A percentile compares a stretch with the other conserved stretches of the same genome.
phyloP scores from a whole-genome alignment of 2,329 filamentous ascomycete species.

The Epichloe bromicola region DNA sequence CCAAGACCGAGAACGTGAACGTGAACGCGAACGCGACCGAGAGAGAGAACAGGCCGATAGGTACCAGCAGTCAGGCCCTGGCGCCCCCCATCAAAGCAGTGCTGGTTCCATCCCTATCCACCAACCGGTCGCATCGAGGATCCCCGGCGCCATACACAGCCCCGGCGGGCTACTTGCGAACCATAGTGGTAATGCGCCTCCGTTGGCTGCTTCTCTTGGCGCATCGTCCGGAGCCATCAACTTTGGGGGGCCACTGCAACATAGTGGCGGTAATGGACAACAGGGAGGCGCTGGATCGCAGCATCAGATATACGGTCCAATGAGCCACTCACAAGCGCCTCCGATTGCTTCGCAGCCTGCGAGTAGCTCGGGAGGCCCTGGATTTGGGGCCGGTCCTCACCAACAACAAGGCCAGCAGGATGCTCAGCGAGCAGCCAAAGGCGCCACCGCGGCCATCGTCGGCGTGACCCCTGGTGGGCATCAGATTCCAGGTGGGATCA shows the following conservation, averaged over 20 bases:
- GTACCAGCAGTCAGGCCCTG: conserved; percentile 45
- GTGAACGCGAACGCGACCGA: conserved; percentile 44
- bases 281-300: conserved; percentile 32
- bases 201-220: conserved; percentile 39
- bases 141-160: conserved; percentile 74
- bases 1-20: conserved; percentile 44
- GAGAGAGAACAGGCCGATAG: conserved; percentile 41
- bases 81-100: conserved; percentile 60
- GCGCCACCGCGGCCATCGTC: conserved; percentile 31
- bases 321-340: conserved; percentile 36
- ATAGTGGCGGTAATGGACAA: conserved; percentile 33
- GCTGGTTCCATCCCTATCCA: conserved; percentile 83
- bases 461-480: conserved; percentile 27
- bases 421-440: conserved; percentile 36
- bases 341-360: conserved; percentile 41
- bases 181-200: conserved; percentile 44
- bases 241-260: conserved; percentile 46
- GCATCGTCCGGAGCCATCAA: conserved; percentile 36
- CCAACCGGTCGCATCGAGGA: conserved; percentile 78
- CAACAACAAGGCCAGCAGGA: conserved; percentile 37
- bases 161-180: conserved; percentile 77
- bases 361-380: conserved; percentile 45
- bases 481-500: conserved; percentile 26
- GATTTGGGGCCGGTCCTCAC: conserved; percentile 58
- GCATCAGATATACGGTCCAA: conserved; percentile 45